These are phyloP conservation scores for Lachancea cidri DNA, from an alignment of 805 yeast genomes.

Conservation along the genomic window DNA sequence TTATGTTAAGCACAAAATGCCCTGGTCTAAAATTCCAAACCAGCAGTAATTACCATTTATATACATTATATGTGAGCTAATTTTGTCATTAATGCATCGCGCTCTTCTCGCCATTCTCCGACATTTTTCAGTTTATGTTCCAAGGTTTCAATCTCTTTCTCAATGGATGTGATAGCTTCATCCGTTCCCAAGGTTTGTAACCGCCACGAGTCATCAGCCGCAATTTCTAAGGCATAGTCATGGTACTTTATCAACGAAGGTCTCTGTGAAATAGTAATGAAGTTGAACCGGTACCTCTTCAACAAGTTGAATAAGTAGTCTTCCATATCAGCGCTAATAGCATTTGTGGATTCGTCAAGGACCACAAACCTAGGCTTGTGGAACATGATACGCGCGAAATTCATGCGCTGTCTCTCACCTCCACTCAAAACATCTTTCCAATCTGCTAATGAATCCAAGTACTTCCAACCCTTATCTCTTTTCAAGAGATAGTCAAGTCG, in stretches of 20 bases:
- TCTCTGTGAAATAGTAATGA: slow-evolving; percentile 78
- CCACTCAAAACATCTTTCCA: slow-evolving; percentile 94
- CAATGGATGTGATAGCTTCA: slow-evolving; percentile 61
- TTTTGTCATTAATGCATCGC: slow-evolving; percentile 46
- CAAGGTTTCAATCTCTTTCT: slow-evolving; percentile 68
- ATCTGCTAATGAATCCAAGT: slow-evolving; percentile 45
- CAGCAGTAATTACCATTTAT: neutral
- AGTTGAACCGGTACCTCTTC: slow-evolving; percentile 63
- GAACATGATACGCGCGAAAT: slow-evolving; percentile 80
- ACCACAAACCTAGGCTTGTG: slow-evolving; percentile 77
- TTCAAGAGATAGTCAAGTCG: slow-evolving; percentile 73
- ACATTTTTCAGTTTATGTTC: slow-evolving; percentile 56
- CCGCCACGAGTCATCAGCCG: slow-evolving; percentile 52
- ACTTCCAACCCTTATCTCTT: slow-evolving; percentile 50
- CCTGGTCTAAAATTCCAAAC: slow-evolving; percentile 22
- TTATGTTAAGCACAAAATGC: slow-evolving; percentile 25
- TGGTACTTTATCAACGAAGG: slow-evolving; percentile 83
- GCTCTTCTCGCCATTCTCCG: slow-evolving; percentile 53
- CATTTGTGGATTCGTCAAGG: slow-evolving; percentile 91
- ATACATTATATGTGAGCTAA: slow-evolving; percentile 16
- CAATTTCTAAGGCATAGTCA: slow-evolving; percentile 65
- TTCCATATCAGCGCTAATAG: slow-evolving; percentile 85
- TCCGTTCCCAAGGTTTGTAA: slow-evolving; percentile 62
- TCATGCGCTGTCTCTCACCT: slow-evolving; percentile 90
- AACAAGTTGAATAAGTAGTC: slow-evolving; percentile 76